phyloP scores from a whole-genome alignment of 176 grass and related monocot genomes.

The Aegilops speltoides region DNA sequence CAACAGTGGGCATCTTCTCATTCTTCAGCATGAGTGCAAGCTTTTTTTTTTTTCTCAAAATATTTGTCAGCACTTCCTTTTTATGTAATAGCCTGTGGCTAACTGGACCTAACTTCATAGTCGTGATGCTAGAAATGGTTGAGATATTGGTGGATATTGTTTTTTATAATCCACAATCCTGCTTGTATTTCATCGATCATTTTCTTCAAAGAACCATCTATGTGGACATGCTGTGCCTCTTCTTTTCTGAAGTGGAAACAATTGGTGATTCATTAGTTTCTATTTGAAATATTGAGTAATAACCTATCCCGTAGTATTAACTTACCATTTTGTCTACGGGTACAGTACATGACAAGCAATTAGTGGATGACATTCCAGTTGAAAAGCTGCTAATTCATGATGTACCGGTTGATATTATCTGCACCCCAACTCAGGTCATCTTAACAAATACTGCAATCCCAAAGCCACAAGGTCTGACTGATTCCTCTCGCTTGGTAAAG shows the following conservation, averaged over 20 bases:
- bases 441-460: conserved; percentile 78
- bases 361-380: conserved; percentile 85
- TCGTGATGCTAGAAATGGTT: background rate
- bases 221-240: background rate
- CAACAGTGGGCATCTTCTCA: background rate
- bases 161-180: background rate
- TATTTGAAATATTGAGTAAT: background rate
- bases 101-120: background rate
- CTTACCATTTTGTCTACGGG: conserved; percentile 1
- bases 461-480: conserved; percentile 78
- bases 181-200: background rate
- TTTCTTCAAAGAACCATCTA: background rate
- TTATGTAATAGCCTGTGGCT: conserved; percentile 17
- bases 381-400: conserved; percentile 93
- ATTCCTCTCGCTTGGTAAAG: background rate
- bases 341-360: conserved; percentile 93
- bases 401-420: conserved; percentile 89
- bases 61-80: background rate
- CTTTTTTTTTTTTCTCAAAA: background rate
- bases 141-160: background rate
- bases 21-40: background rate
- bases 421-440: conserved; percentile 90
- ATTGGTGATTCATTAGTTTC: background rate
- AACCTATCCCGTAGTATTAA: background rate
- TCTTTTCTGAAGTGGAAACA: conserved; percentile 12